These are phyloP conservation scores for Suillus paluster DNA, from an alignment of 768 basidiomycete genomes.

Conservation along the genomic window DNA sequence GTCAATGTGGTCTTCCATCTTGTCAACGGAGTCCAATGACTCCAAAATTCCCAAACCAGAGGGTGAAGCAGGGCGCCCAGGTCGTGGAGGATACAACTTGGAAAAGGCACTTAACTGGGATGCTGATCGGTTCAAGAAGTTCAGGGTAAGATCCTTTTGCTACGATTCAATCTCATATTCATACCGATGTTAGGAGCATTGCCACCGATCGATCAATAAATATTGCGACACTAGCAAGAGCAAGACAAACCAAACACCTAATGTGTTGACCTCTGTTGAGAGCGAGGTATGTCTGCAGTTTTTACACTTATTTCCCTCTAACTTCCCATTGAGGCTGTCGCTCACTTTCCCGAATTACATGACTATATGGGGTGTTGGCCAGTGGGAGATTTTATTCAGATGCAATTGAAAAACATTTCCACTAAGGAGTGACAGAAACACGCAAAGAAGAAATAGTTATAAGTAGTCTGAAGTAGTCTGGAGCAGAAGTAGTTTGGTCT, in stretches of 20 bases:
- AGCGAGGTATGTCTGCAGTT: not conserved
- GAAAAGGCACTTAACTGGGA: conserved; percentile 10
- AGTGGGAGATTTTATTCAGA: too few relatives aligned
- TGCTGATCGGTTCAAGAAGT: not conserved
- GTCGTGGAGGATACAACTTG: conserved; percentile 18
- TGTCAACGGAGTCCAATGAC: not conserved
- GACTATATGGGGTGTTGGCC: too few relatives aligned
- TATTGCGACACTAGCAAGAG: not conserved
- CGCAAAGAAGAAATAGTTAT: too few relatives aligned
- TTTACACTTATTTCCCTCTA: not conserved
- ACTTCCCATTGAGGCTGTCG: not conserved
- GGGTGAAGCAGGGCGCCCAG: conserved; percentile 10
- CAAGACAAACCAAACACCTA: not conserved
- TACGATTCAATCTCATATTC: too few relatives aligned
- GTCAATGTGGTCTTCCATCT: not conserved
- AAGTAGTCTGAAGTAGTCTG: not conserved
- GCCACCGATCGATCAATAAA: not conserved
- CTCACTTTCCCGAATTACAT: too few relatives aligned
- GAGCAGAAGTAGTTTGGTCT: not conserved
- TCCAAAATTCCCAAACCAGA: conserved; percentile 12
- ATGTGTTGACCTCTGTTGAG: not conserved
- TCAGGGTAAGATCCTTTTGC: not conserved
- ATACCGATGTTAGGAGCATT: too few relatives aligned
- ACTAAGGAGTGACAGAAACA: too few relatives aligned
- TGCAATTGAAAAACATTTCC: too few relatives aligned